phyloP scores from a whole-genome alignment of 257 asterid species.

The Nicotiana obtusifolia region DNA sequence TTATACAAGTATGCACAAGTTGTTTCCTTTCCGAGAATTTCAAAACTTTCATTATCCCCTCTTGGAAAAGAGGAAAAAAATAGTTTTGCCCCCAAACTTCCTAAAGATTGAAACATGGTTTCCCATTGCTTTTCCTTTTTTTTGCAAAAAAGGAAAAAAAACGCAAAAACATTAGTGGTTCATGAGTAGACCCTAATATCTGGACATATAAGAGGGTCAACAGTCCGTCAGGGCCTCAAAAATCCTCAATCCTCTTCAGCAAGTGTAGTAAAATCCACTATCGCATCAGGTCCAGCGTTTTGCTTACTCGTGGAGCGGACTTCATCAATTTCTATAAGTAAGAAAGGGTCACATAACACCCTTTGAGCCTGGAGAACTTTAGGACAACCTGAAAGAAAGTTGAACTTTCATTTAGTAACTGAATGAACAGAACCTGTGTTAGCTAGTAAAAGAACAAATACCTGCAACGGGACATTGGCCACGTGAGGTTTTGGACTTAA shows the following conservation, averaged over 20 bases:
- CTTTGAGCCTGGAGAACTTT: conserved; percentile 37
- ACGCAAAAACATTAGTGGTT: not conserved
- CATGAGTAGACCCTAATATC: not conserved
- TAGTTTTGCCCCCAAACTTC: not conserved
- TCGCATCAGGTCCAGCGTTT: conserved; percentile 30
- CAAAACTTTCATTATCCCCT: not conserved
- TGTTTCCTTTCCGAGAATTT: not conserved
- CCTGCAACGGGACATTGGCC: conserved; percentile 84
- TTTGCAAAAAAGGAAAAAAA: no score
- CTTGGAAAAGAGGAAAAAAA: not conserved
- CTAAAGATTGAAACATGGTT: not conserved
- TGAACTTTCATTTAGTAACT: not conserved
- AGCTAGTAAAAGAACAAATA: conserved; percentile 3
- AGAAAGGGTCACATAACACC: conserved; percentile 65
- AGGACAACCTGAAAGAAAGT: conserved; percentile 65
- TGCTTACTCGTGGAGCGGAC: conserved; percentile 48
- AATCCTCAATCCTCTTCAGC: conserved; percentile 24
- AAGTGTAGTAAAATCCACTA: conserved; percentile 75
- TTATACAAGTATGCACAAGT: not conserved
- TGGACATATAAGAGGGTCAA: not conserved
- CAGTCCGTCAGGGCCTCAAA: not conserved
- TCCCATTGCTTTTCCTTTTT: not conserved
- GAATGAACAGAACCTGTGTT: not conserved
- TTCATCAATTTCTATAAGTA: conserved; percentile 72
- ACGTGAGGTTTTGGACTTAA: conserved; percentile 31